phyloP scores from a whole-genome alignment of 257 asterid genomes.

The Dorcoceras hygrometricum region DNA sequence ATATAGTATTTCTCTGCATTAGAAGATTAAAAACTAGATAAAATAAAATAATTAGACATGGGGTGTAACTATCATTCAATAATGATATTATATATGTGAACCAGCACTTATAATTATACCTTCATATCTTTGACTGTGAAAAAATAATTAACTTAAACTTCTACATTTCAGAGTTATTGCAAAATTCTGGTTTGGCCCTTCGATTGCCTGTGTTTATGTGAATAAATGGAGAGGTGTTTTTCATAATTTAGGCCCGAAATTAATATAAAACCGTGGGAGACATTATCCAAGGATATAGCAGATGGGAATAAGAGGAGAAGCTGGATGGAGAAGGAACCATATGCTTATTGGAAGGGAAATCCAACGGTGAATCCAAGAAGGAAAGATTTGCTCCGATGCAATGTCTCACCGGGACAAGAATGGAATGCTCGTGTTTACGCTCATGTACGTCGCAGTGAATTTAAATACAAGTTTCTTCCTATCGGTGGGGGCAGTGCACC shows the following conservation, averaged over 20 bases:
- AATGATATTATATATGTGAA: too few relatives aligned
- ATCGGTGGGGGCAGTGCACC: too few relatives aligned
- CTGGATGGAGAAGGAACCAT: conserved; percentile 77
- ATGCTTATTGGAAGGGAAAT: conserved; percentile 91
- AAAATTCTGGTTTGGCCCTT: too few relatives aligned
- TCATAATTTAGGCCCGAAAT: conserved; percentile 54
- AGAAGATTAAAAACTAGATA: too few relatives aligned
- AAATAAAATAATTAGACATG: too few relatives aligned
- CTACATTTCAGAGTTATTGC: too few relatives aligned
- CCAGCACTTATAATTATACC: too few relatives aligned
- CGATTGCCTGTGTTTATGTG: neutral
- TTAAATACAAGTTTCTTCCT: too few relatives aligned
- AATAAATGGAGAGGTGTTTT: neutral
- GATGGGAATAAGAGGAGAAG: conserved; percentile 50
- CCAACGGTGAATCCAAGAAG: conserved; percentile 52
- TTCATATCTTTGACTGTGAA: too few relatives aligned
- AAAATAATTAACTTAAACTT: too few relatives aligned
- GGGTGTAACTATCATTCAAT: too few relatives aligned
- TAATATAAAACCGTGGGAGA: conserved; percentile 67
- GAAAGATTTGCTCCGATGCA: conserved; percentile 73
- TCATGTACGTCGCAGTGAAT: conserved; percentile 60
- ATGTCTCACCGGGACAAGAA: conserved; percentile 65
- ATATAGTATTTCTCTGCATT: too few relatives aligned
- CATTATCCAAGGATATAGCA: conserved; percentile 42
- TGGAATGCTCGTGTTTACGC: conserved; percentile 76